Percentiles rank a stretch among this genome's conserved stretches.
Evolutionary conservation across 2,329 filamentous ascomycete genomes (phyloP).

Genomic region (Sporothrix mexicana): DNA sequence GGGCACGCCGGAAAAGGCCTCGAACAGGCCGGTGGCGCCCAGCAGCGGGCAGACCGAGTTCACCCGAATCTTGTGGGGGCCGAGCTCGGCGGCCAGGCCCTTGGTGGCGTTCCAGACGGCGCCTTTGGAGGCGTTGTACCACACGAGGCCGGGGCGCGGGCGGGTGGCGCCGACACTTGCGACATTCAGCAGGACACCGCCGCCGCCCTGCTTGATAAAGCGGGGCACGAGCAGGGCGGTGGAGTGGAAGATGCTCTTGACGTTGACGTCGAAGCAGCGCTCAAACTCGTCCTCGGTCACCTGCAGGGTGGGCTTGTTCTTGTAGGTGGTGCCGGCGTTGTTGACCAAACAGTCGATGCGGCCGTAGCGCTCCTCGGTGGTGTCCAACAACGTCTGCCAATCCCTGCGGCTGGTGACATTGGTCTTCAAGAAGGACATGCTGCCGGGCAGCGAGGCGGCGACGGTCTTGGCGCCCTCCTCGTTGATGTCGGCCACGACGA

Average conservation of each 20-base stretch:
- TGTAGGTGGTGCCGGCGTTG: slow-evolving; percentile 9
- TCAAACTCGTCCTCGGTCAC: not conserved
- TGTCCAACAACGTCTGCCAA: not conserved
- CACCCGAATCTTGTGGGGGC: not conserved
- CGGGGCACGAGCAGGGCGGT: not conserved
- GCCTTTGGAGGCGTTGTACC: not conserved
- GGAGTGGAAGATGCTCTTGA: slow-evolving; percentile 6
- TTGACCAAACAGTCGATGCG: not conserved
- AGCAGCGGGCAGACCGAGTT: slow-evolving; percentile 1
- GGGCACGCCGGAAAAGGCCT: not conserved
- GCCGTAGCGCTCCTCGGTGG: not conserved
- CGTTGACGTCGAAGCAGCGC: not conserved
- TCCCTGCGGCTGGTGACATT: no score
- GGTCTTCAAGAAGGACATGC: no score
- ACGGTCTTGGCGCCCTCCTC: not conserved
- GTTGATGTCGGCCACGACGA: slow-evolving; percentile 1
- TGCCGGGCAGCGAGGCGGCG: no score
- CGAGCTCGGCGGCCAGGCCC: not conserved
- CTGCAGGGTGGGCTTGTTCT: not conserved
- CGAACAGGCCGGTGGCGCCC: not conserved
- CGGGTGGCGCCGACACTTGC: not conserved
- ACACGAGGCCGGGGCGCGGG: not conserved
- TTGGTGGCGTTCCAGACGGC: not conserved
- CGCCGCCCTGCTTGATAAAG: not conserved
- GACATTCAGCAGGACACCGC: not conserved